Evolutionary conservation across 2,329 filamentous ascomycete genomes (phyloP).

Genomic region (Aspergillus melleus): DNA sequence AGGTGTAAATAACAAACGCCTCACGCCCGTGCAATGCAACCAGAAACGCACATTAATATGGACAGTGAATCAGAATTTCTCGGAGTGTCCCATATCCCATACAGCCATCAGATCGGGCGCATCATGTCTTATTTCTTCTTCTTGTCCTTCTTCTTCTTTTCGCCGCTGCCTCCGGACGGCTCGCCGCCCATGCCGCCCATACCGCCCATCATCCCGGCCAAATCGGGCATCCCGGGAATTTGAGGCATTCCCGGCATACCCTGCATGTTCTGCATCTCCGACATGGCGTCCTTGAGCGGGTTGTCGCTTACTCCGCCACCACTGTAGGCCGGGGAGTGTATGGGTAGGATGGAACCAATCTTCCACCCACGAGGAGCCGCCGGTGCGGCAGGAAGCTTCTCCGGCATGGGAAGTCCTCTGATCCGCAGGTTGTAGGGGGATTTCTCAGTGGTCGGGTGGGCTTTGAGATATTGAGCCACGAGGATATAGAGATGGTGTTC

Average conservation of each 20-base stretch:
- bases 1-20: slow-evolving; percentile 31
- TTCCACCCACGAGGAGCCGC: slow-evolving; percentile 89
- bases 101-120: neutral
- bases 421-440: slow-evolving; percentile 71
- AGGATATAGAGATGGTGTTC: slow-evolving; percentile 86
- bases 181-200: slow-evolving; percentile 56
- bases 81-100: neutral
- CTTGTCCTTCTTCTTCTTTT: slow-evolving; percentile 52
- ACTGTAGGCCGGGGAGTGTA: slow-evolving; percentile 84
- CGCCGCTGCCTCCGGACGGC: slow-evolving; percentile 26
- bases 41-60: slow-evolving; percentile 21
- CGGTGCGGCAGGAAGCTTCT: slow-evolving; percentile 69
- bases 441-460: slow-evolving; percentile 73
- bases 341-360: slow-evolving; percentile 77
- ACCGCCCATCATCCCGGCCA: slow-evolving; percentile 56
- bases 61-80: slow-evolving; percentile 13
- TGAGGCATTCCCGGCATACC: slow-evolving; percentile 45
- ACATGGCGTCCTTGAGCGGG: slow-evolving; percentile 95
- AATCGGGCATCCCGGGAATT: slow-evolving; percentile 50
- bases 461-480: slow-evolving; percentile 72
- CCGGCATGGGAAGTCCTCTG: slow-evolving; percentile 67
- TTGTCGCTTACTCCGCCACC: slow-evolving; percentile 94
- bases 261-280: slow-evolving; percentile 69
- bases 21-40: slow-evolving; percentile 41
- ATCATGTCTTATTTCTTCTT: slow-evolving; percentile 48